Evolutionary conservation across 768 basidiomycete species (phyloP).

Genomic region (Infundibulicybe gibba): DNA sequence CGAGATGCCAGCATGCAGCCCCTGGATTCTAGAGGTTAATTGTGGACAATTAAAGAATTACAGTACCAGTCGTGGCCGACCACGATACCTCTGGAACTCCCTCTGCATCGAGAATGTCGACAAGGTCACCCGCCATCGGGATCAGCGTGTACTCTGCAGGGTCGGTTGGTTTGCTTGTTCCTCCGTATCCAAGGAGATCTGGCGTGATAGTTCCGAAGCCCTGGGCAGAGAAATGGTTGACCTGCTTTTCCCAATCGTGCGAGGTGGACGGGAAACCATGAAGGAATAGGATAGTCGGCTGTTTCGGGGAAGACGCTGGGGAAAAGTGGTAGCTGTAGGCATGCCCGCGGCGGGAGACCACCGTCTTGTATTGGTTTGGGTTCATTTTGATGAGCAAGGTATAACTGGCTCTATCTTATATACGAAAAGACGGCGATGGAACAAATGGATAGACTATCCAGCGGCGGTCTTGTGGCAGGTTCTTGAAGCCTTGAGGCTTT

Average conservation of each 20-base stretch:
- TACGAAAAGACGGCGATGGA: too few relatives aligned
- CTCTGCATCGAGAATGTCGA: constrained; percentile 38
- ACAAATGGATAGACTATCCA: too few relatives aligned
- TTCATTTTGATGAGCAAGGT: constrained; percentile 5
- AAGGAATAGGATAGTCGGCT: constrained; percentile 37
- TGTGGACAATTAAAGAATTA: background rate
- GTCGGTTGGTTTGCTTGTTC: constrained; percentile 42
- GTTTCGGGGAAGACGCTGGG: constrained; percentile 14
- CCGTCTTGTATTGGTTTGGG: constrained; percentile 20
- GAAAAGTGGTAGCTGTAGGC: constrained; percentile 33
- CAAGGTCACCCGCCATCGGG: constrained; percentile 32
- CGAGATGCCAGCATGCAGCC: constrained; percentile 28
- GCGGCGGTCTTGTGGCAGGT: too few relatives aligned
- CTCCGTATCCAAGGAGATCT: constrained; percentile 52
- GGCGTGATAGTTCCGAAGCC: constrained; percentile 46
- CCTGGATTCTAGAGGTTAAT: constrained; percentile 21
- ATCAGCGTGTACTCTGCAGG: constrained; percentile 26
- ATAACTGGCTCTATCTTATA: too few relatives aligned
- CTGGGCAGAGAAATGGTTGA: constrained; percentile 27
- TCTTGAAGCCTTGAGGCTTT: too few relatives aligned
- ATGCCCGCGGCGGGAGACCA: constrained; percentile 25
- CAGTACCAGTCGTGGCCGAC: constrained; percentile 43
- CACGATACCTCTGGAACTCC: constrained; percentile 26
- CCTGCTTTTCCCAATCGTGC: constrained; percentile 35
- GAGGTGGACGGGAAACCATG: constrained; percentile 45